Evolutionary conservation across 2,329 filamentous ascomycete species (phyloP).

Genomic region (Fusarium pininemorale): DNA sequence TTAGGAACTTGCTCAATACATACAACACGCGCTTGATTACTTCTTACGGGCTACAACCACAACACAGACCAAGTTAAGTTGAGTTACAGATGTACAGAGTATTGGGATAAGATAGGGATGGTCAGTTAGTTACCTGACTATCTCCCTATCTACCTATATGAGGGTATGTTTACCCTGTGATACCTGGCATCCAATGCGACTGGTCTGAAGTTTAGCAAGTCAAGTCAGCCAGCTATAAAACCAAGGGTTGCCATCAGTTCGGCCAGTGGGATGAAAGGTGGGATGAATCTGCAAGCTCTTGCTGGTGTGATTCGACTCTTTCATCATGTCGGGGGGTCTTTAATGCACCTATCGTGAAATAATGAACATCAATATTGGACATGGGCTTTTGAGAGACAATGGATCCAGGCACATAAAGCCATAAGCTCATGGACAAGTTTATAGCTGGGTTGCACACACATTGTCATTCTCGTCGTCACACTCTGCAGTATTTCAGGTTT

Average conservation of each 20-base stretch:
- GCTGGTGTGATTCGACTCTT: not conserved
- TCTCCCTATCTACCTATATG: not conserved
- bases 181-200: not conserved
- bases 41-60: constrained; percentile 1
- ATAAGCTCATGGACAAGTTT: not conserved
- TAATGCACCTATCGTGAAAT: not conserved
- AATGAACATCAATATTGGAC: not conserved
- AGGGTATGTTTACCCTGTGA: not conserved
- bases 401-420: not conserved
- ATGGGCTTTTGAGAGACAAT: not conserved
- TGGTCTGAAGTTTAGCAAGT: not conserved
- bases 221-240: not conserved
- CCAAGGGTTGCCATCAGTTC: not conserved
- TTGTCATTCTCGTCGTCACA: constrained; percentile 26
- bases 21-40: constrained; percentile 17
- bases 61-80: not conserved
- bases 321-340: not conserved
- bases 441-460: not conserved
- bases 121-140: not conserved
- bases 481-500: constrained; percentile 13
- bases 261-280: constrained; percentile 22
- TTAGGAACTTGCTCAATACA: not conserved
- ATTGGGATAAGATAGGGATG: not conserved
- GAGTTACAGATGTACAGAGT: not conserved
- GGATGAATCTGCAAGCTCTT: constrained; percentile 2